phyloP scores from a whole-genome alignment of 192 early-diverging fungal genomes.

The Dissophora globulifera region DNA sequence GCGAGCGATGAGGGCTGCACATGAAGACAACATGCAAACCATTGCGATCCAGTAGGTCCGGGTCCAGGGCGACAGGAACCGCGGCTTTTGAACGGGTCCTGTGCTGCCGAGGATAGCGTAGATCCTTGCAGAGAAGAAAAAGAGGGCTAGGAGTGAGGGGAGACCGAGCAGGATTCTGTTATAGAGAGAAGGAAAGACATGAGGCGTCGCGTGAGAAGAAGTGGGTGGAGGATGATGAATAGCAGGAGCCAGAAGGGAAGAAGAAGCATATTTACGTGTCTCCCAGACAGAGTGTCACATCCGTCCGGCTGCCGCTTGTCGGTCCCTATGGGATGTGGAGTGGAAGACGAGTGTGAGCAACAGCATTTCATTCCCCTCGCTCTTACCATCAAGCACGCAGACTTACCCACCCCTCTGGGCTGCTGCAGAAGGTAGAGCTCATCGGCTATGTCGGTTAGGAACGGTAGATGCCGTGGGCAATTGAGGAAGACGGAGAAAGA shows the following conservation, averaged over 20 bases:
- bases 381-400: no score
- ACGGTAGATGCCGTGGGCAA: no score
- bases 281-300: slow-evolving; percentile 28
- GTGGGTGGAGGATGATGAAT: neutral
- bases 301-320: slow-evolving; percentile 10
- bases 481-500: no score
- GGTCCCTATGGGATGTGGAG: slow-evolving; percentile 26
- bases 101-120: neutral
- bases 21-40: neutral
- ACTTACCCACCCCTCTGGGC: no score
- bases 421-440: no score
- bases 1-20: slow-evolving; percentile 7
- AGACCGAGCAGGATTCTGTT: slow-evolving; percentile 15
- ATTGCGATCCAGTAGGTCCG: neutral
- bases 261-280: slow-evolving; percentile 9
- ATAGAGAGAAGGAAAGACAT: neutral
- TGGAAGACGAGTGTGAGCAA: no score
- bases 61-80: neutral
- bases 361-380: no score
- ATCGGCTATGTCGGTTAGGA: no score
- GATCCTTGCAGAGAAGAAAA: neutral
- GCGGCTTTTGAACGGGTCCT: neutral
- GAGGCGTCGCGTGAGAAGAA: neutral
- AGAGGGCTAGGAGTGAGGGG: slow-evolving; percentile 8
- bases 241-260: neutral